These are phyloP conservation scores for Aspergillus steynii DNA, from an alignment of 495 filamentous ascomycete species.

Conservation along the genomic window DNA sequence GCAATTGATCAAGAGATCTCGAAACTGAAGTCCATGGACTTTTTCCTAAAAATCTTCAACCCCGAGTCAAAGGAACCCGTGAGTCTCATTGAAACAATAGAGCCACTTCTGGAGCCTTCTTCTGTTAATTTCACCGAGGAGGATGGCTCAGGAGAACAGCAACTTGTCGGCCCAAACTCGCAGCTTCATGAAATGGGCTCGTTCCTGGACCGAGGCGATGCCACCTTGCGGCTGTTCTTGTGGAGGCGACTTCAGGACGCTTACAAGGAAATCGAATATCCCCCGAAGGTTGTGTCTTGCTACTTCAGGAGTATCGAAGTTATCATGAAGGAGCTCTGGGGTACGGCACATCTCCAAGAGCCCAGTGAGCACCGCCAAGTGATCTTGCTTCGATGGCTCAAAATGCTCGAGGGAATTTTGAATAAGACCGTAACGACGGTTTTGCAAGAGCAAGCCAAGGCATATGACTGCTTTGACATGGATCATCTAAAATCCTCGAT, in stretches of 20 bases:
- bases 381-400: constrained; percentile 71
- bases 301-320: constrained; percentile 81
- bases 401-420: constrained; percentile 73
- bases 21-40: constrained; percentile 91
- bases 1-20: constrained; percentile 88
- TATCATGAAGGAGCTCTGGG: constrained; percentile 70
- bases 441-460: constrained; percentile 62
- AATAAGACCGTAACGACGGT: constrained; percentile 62
- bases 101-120: constrained; percentile 82
- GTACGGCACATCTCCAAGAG: constrained; percentile 59
- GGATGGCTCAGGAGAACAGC: constrained; percentile 15
- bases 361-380: constrained; percentile 62
- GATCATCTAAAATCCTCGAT: constrained; percentile 70
- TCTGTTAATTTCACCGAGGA: constrained; percentile 47
- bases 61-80: constrained; percentile 67
- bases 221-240: constrained; percentile 77
- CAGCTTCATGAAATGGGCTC: constrained; percentile 72
- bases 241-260: constrained; percentile 87
- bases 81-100: constrained; percentile 83
- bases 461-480: constrained; percentile 83
- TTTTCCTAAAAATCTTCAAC: constrained; percentile 83
- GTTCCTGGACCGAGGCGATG: constrained; percentile 77
- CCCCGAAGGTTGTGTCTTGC: constrained; percentile 83
- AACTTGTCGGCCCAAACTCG: constrained; percentile 18
- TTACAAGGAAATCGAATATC: constrained; percentile 78